Conservation (phyloP, 2,329 filamentous ascomycete species). For the Fusarium nematophilum region DNA sequence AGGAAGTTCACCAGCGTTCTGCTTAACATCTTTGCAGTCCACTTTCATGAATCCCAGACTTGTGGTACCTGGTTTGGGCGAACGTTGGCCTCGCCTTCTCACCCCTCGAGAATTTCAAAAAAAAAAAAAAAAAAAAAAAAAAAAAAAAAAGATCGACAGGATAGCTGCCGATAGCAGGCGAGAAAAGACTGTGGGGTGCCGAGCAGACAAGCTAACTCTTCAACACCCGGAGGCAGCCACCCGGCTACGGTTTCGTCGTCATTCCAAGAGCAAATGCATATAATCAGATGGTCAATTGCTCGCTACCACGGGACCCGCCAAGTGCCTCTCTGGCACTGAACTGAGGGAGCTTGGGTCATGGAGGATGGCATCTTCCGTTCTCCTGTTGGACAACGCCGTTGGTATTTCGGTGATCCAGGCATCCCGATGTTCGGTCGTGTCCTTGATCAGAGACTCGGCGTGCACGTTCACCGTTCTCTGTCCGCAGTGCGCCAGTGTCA, state of each 20-base stretch:
- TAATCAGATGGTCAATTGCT: constrained; percentile 26
- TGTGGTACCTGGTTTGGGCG: no score
- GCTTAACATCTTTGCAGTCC: not conserved
- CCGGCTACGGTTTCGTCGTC: no score
- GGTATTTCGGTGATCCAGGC: constrained; percentile 6
- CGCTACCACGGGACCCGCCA: constrained; percentile 1
- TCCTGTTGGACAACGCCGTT: constrained; percentile 12
- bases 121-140: no score
- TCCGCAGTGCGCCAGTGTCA: constrained; percentile 17
- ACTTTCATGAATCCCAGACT: no score
- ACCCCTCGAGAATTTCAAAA: no score
- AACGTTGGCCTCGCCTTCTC: no score
- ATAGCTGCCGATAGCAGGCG: constrained; percentile 11
- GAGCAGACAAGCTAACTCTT: not conserved
- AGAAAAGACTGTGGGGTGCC: constrained; percentile 14
- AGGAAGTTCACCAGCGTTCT: constrained; percentile 13
- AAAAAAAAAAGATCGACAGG: not conserved
- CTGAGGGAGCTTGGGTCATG: not conserved
- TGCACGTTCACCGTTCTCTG: constrained; percentile 5
- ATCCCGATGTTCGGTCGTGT: constrained; percentile 6
- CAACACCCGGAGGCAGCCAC: no score
- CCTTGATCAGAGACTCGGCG: constrained; percentile 7
- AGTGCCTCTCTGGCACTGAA: no score
- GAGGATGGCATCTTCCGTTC: constrained; percentile 4
- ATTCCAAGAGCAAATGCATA: constrained; percentile 13